phyloP scores from a whole-genome alignment of 176 grass and related monocot genomes.

The Bothriochloa decipiens region DNA sequence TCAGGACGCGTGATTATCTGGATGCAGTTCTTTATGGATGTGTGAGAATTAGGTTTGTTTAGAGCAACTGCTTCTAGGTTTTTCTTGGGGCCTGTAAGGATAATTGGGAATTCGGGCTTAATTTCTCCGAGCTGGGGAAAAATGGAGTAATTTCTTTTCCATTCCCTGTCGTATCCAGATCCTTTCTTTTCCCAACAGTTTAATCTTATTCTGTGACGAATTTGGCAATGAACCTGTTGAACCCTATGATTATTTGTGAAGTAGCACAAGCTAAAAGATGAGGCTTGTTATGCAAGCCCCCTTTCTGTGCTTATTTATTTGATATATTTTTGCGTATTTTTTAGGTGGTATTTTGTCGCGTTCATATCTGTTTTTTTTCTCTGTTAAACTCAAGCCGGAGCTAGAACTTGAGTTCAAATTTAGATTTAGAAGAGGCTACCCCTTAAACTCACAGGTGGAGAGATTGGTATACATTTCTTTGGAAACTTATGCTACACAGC shows the following conservation, averaged over 20 bases:
- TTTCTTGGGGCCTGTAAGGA: background rate
- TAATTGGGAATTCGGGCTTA: background rate
- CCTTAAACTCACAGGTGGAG: no score
- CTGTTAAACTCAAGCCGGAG: no score
- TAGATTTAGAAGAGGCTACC: no score
- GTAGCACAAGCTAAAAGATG: background rate
- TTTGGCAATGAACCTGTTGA: background rate
- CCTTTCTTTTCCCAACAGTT: background rate
- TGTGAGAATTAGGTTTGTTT: background rate
- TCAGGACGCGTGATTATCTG: background rate
- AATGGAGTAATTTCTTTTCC: background rate
- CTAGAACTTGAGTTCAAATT: no score
- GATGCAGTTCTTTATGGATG: background rate
- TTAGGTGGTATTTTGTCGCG: no score
- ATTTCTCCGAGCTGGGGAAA: background rate
- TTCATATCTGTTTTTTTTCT: no score
- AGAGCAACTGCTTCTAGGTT: background rate
- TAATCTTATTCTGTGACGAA: background rate
- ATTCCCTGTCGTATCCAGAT: background rate
- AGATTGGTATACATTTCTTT: no score
- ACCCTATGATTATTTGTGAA: background rate
- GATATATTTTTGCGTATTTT: no score
- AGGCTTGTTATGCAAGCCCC: no score
- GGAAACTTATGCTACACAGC: no score
- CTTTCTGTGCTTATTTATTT: no score